A percentile compares a stretch with the other conserved stretches of the same genome.
phyloP scores from a whole-genome alignment of 306 rosid genomes.

The Biancaea sappan region DNA sequence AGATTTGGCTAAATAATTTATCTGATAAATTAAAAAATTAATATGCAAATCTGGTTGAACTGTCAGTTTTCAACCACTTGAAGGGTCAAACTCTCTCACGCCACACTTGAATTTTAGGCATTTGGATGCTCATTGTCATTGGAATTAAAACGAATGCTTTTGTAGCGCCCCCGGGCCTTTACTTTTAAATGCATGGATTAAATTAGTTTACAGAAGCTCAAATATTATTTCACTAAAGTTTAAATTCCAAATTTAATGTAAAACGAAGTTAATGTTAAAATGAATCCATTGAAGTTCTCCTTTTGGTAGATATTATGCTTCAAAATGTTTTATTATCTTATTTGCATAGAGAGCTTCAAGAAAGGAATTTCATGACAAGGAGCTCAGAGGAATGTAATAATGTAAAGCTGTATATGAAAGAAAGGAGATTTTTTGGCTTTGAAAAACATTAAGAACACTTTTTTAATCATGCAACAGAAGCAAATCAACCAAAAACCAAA shows the following conservation, averaged over 20 bases:
- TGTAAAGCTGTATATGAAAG: background rate
- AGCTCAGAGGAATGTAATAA: background rate
- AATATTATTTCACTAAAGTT: background rate
- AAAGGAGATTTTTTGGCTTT: no score
- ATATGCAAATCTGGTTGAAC: background rate
- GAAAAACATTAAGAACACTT: no score
- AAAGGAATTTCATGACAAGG: background rate
- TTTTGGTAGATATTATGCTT: constrained; percentile 1
- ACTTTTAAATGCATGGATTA: background rate
- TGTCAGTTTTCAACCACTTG: background rate
- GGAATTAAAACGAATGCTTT: no score
- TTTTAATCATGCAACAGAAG: no score
- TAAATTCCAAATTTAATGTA: background rate
- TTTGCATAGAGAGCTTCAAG: background rate
- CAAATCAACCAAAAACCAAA: no score
- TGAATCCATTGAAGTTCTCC: no score
- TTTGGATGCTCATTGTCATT: background rate
- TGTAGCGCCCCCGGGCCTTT: background rate
- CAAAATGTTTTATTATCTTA: background rate
- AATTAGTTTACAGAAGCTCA: background rate
- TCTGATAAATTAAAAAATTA: no score
- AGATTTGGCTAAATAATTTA: background rate
- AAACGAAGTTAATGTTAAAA: background rate
- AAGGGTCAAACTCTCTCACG: background rate
- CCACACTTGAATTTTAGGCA: background rate